Evolutionary conservation across 164 flowering plant genomes (phyloP), one percentile per base, ranked within the genome.

Genomic region (Cinnamomum micranthum): DNA sequence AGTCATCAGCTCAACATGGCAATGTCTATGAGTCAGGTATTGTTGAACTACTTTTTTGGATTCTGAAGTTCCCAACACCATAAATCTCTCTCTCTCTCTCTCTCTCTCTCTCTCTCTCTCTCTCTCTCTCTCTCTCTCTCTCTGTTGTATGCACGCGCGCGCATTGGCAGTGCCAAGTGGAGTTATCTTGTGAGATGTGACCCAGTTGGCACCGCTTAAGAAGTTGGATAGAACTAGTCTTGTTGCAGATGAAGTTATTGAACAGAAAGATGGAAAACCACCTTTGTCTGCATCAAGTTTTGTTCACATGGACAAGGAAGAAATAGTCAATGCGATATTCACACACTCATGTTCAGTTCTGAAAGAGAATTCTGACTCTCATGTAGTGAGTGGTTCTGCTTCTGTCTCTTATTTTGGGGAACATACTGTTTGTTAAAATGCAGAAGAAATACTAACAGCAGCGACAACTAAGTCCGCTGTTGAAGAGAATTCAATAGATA

Each of bases 11-110:
- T 64, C 72, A 70, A 67, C 24, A 62, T 27, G 31, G 68, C 58
- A 71, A 66, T 72, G 72, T 59, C 15, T 71, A 75, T 64, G 74
- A 75, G 64, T 52, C 80, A 78, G 88, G 85, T 85, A 68, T 70
- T 31, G 9, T 22, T n/a, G 23, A 31, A 31, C 35, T 31, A 31
- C 6, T 4, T 31, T 31, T 31, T 31, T 31, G 35, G 35, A 31
- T 31, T 31, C 35, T 31, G 35, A 31, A 31, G 35, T 31, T 31
- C 35, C 35, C 35, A 31, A 31, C 35, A 31, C 35, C 35, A 31
- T 4, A 31, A 31, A 4, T 31, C 33, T 31, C 27, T 28, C 31
- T 63, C 14, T 64, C 11, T 19, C 25, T 9, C 6, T 59, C 22
- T 19, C 63, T 59, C 63, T 59, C 3, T 64, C 27, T 64, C 24